Base-by-base conservation (phyloP, 495 filamentous ascomycete genomes). In the Penicillium verhagenii region DNA sequence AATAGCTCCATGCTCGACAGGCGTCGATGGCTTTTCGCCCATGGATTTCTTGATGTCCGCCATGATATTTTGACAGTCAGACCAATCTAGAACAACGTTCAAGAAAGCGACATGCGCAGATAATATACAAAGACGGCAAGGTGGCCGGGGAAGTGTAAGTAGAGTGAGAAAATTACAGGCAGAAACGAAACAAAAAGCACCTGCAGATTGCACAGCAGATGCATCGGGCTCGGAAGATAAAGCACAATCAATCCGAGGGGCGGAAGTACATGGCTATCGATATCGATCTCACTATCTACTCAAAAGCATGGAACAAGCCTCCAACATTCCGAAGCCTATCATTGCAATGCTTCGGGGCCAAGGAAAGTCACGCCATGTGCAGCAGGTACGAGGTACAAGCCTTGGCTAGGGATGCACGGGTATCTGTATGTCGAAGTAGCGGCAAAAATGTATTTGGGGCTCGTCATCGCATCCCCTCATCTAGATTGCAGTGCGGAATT, bases 11-110 rank as follows among this genome's bases (percentile, higher is more conserved):
- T 55, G 39, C 24, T 54, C 51, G 45, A 55, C 11, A 16, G 37
- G n/a, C 3, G 20, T 26, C 2, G 16, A 21, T 6, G 47, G 25
- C 20, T 39, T 58, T 21, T 19, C 28, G 25, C 52, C 54, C 26
- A 20, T 49, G 21, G 54, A 38, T 21, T 39, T 25, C 40, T 53
- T 45, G 2, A 59, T 16, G 26, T 67, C 60, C 25, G 53, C 53
- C 56, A 61, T 61, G 44, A 20, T 54, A 3, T 31, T 23, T 43
- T 8, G 21, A 26, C 9, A 47, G 16, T 14, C 13, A 14, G 14
- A 16, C 6, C 14, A n/a, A n/a, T 4, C 33, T n/a, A 35, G 28
- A 21, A 35, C 13, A 3, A 26, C 0, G 25, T 31, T 45, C 1
- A 25, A 47, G 24, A 43, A 43, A 21, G 19, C 40, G 40, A 20